Evolutionary conservation across 306 rosid species (phyloP), one percentile per base, ranked within the genome.

Genomic region (Pyrus bretschneideri): DNA sequence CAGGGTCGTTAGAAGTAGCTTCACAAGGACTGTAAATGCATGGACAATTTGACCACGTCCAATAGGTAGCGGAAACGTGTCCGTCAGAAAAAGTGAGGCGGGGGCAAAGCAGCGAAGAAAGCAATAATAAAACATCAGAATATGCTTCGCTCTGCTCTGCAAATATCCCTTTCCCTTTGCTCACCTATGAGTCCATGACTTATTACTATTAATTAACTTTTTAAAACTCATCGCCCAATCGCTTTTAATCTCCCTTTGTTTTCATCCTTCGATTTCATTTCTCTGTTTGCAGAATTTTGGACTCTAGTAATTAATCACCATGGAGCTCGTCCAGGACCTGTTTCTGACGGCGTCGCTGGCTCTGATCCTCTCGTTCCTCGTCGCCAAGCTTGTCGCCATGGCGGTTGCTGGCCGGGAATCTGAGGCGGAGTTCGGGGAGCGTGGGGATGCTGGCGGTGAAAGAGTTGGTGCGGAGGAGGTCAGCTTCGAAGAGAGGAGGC

Each of bases 261-360:
- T 63, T 70, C 22, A 30, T 49, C 65, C 25, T 19, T 63, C 6
- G 55, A 51, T 51, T 15, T 51, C 25, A n/a, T 7, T 58, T 35
- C 49, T 14, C n/a, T 35, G 46, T 42, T 54, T 3, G 11, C 9
- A 63, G 46, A 9, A n/a, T 54, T 67, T 35, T 55, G 58, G 29
- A 15, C 22, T 17, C 2, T 35, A n/a, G 18, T 10, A 40, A 55
- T 73, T 27, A 57, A 49, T 22, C 21, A 51, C 55, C 55, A 91
- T 91, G 97, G 97, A 91, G 80, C 86, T 86, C 68, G 58, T 78
- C 18, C 84, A 59, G 60, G 87, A 88, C 88, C 76, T 91, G 55
- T 74, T 86, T 15, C 67, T 85, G 51, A 81, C 92, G 27, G 87
- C 86, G 49, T 78, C 89, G 7, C 52, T 89, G 29, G 89, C 90